Conservation (phyloP, 2,329 filamentous ascomycete genomes). For the Epichloe scottii region DNA sequence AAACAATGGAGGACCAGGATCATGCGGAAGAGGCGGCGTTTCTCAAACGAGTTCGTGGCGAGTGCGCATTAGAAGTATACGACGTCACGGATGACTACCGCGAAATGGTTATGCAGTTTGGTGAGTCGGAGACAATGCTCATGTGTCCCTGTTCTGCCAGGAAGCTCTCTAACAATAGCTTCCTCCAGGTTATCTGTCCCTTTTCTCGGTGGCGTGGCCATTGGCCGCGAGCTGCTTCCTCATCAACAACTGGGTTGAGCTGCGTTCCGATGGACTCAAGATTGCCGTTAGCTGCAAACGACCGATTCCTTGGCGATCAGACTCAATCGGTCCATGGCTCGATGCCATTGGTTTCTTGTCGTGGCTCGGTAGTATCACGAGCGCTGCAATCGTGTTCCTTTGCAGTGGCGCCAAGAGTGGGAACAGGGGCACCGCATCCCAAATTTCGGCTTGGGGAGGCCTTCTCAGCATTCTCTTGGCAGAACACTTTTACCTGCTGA, state of each 20-base stretch:
- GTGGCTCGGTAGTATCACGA: constrained; percentile 85
- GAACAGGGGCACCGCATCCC: constrained; percentile 51
- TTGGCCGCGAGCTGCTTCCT: constrained; percentile 82
- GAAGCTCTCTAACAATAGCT: constrained; percentile 2
- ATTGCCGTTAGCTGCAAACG: constrained; percentile 82
- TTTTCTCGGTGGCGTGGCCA: constrained; percentile 93
- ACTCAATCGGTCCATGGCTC: constrained; percentile 91
- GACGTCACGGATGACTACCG: constrained; percentile 84
- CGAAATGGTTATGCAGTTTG: constrained; percentile 82
- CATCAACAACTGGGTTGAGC: constrained; percentile 91
- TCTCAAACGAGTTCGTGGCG: constrained; percentile 65
- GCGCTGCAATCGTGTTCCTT: constrained; percentile 77
- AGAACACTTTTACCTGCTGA: constrained; percentile 79
- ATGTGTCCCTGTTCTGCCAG: neutral
- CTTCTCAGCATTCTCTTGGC: constrained; percentile 72
- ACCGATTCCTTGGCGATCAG: constrained; percentile 77
- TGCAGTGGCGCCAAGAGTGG: constrained; percentile 61
- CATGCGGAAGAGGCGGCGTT: constrained; percentile 68
- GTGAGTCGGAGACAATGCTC: constrained; percentile 22
- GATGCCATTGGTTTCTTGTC: constrained; percentile 77
- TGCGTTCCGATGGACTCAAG: constrained; percentile 88
- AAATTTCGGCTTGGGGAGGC: constrained; percentile 68
- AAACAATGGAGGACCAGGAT: constrained; percentile 48
- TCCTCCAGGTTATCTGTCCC: constrained; percentile 62
- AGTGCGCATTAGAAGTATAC: constrained; percentile 72